Conservation (phyloP, 371 early-diverging fungal genomes). For the Zychaea mexicana region DNA sequence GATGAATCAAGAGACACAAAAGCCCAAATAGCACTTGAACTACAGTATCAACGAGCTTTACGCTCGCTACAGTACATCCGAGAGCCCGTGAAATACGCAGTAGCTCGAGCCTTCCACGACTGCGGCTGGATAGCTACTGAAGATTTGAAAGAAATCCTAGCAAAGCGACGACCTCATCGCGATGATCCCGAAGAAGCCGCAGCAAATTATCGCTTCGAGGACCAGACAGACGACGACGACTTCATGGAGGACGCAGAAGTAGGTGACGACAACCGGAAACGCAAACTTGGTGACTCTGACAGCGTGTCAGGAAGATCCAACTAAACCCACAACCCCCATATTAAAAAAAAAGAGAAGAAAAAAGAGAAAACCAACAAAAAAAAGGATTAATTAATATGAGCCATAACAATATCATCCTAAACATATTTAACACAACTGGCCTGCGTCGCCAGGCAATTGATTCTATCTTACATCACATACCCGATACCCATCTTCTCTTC, state of each 20-base stretch:
- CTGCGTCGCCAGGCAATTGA: slow-evolving; percentile 9
- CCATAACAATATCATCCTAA: too few species aligned
- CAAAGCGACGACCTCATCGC: background rate
- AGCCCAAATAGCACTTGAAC: background rate
- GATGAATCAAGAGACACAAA: background rate
- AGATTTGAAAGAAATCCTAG: background rate
- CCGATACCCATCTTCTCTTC: slow-evolving; percentile 4
- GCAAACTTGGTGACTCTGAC: too few species aligned
- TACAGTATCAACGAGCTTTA: background rate
- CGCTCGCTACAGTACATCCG: background rate
- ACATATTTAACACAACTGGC: slow-evolving; percentile 8
- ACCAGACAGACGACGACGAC: background rate
- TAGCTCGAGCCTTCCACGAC: slow-evolving; percentile 8
- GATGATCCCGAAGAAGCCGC: background rate
- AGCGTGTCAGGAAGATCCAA: too few species aligned
- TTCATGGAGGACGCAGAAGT: too few species aligned
- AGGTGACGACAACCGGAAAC: too few species aligned
- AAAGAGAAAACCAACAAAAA: too few species aligned
- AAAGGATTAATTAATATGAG: too few species aligned
- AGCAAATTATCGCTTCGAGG: too few species aligned
- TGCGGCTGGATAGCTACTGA: background rate
- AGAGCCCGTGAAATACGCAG: slow-evolving; percentile 3
- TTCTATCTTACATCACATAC: background rate
- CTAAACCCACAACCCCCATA: too few species aligned
- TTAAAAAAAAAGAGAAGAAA: too few species aligned